Evolutionary conservation across 2,329 filamentous ascomycete species (phyloP).

Genomic region (Phialophora tarda): DNA sequence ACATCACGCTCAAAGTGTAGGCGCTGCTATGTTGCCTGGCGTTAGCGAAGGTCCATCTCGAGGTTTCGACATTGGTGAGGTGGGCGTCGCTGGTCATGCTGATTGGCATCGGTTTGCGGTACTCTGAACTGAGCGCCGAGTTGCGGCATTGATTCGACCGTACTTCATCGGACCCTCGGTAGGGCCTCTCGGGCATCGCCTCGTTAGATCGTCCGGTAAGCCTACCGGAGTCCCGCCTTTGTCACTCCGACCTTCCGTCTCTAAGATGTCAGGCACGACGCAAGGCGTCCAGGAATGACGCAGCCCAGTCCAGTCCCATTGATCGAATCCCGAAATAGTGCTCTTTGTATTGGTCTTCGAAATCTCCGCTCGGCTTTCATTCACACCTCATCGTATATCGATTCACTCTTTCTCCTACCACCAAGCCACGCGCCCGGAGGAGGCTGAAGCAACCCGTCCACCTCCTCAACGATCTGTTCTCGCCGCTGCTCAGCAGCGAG

Average conservation of each 20-base stretch:
- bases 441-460: slow-evolving; percentile 34
- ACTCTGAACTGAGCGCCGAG: neutral
- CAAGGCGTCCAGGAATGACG: slow-evolving; percentile 5
- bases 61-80: neutral
- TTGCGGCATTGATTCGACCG: neutral
- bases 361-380: neutral
- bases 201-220: neutral
- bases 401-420: slow-evolving; percentile 32
- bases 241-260: slow-evolving; percentile 1
- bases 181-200: neutral
- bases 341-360: neutral
- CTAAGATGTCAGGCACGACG: neutral
- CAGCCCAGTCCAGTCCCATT: neutral
- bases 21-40: neutral
- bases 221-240: neutral
- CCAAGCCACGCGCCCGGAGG: slow-evolving; percentile 36
- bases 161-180: neutral
- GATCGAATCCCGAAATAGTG: neutral
- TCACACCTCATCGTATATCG: slow-evolving; percentile 26
- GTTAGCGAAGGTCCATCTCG: neutral
- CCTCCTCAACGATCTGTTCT: slow-evolving; percentile 35
- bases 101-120: neutral
- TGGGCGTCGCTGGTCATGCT: neutral
- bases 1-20: neutral
- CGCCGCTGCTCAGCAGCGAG: slow-evolving; percentile 33